Evolutionary conservation across 2,329 filamentous ascomycete species (phyloP).

Genomic region (Ceratocystis eucalypticola): DNA sequence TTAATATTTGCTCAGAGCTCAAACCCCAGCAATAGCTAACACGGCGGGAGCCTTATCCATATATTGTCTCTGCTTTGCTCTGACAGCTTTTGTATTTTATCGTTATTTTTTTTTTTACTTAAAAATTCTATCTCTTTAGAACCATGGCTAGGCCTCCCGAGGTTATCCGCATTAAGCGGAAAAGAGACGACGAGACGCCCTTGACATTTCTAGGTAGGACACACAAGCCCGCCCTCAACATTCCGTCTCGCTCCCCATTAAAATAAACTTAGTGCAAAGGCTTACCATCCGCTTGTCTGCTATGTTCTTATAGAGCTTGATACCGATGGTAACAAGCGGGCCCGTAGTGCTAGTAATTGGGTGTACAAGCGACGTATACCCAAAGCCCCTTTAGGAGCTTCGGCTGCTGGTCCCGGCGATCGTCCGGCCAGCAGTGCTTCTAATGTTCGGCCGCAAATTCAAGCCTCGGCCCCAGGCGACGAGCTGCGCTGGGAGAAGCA

Average conservation of each 20-base stretch:
- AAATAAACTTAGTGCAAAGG: background rate
- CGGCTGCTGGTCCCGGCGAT: conserved; percentile 8
- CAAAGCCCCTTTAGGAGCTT: conserved; percentile 22
- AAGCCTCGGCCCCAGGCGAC: conserved; percentile 32
- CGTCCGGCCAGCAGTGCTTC: conserved; percentile 21
- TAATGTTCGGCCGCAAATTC: conserved; percentile 33
- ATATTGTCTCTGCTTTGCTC: background rate
- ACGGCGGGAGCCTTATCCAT: background rate
- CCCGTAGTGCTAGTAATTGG: conserved; percentile 37
- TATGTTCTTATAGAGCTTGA: conserved; percentile 34
- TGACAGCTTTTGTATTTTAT: background rate
- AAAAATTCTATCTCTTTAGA: background rate
- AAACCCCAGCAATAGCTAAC: background rate
- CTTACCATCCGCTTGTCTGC: background rate
- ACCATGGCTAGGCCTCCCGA: conserved; percentile 45
- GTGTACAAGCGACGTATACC: conserved; percentile 42
- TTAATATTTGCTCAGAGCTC: background rate
- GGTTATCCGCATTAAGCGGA: conserved; percentile 48
- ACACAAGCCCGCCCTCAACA: conserved; percentile 22
- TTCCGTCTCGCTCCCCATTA: background rate
- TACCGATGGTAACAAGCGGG: conserved; percentile 37
- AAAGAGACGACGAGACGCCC: conserved; percentile 40
- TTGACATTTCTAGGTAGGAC: conserved; percentile 41
- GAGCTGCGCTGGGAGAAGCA: conserved; percentile 21
- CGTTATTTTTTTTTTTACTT: background rate